phyloP scores from a whole-genome alignment of 2,329 filamentous ascomycete genomes.

The Lasiodiplodia gonubiensis region DNA sequence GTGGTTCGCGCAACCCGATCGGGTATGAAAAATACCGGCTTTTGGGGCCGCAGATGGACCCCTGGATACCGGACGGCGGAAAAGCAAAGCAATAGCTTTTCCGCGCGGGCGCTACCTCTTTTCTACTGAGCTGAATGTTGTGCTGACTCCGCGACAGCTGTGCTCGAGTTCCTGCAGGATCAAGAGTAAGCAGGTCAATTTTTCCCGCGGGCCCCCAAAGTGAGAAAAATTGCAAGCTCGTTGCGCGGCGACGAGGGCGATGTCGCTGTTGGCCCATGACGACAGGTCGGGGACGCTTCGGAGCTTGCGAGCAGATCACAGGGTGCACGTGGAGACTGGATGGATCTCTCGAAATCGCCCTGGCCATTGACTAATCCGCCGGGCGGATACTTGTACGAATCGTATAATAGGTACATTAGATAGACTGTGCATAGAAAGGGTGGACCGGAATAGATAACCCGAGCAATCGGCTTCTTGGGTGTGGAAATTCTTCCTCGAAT shows the following conservation, averaged over 20 bases:
- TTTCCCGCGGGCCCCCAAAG: not conserved
- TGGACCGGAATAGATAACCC: conserved; percentile 21
- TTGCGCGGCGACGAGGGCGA: conserved; percentile 7
- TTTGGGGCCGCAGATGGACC: not conserved
- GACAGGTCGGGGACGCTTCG: conserved; percentile 20
- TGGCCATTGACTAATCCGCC: conserved; percentile 20
- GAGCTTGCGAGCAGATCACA: conserved; percentile 24
- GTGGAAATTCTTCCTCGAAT: conserved; percentile 4
- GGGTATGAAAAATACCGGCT: not conserved
- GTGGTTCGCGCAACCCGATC: not conserved
- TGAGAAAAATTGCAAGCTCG: not conserved
- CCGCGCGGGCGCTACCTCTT: not conserved
- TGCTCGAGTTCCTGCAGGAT: conserved; percentile 68
- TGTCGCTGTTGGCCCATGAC: conserved; percentile 11
- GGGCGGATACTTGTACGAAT: conserved; percentile 5
- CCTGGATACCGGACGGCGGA: not conserved
- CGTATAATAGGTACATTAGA: conserved; percentile 7
- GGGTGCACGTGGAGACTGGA: conserved; percentile 19
- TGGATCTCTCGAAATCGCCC: conserved; percentile 19
- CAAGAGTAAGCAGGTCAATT: conserved; percentile 40
- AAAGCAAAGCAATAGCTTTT: conserved; percentile 2
- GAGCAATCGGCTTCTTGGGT: conserved; percentile 13
- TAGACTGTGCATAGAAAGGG: not conserved
- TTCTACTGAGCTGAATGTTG: not conserved
- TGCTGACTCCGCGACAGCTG: conserved; percentile 52